Evolutionary conservation across 1,284 basidiomycete species (phyloP), one percentile per base, ranked within the genome.

Genomic region (Fomes fomentarius): DNA sequence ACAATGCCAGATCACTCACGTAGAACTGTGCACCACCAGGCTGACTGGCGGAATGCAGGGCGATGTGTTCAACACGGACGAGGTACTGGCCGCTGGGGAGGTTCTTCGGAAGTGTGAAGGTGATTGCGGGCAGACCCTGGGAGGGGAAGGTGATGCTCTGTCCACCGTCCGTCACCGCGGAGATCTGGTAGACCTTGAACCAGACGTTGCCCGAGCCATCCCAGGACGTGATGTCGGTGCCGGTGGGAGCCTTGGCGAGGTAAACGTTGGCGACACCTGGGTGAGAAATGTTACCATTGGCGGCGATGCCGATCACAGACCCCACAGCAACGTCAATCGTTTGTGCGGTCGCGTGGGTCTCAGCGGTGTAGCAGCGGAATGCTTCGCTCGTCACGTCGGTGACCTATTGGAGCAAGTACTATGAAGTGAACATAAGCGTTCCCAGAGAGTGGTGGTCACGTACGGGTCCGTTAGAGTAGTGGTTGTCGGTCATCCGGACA

Each of bases 11-110:
- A 22, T 21, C 21, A 61, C 62, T 22, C 34, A 66, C 60, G 57
- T 67, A 69, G 57, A 69, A 69, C 56, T 70, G 68, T 41, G 68
- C 70, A 31, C 69, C 68, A 26, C 65, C 67, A 49, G 51, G 66
- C n/a, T 57, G 61, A 35, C 47, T 50, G n/a, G 67, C 68, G 50
- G 59, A 57, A 61, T 94, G 92, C 4, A 95, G 76, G 39, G 78
- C 78, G 51, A 80, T 77, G 21, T 75, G 67, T 57, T 82, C 78
- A 59, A 75, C 71, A 33, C 79, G 76, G 53, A 82, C 72, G 60
- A 73, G 66, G 63, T 75, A 77, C 66, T 80, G 73, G 6, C 78
- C 79, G 42, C 65, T 71, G 8, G 79, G 78, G 24, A 80, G 69
- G 30, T 57, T 62, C 43, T 63, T 67, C 3, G 79, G 78, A 47